These are phyloP conservation scores for Blastobotrys indianensis DNA, from an alignment of 1,139 yeast genomes.

Conservation along the genomic window DNA sequence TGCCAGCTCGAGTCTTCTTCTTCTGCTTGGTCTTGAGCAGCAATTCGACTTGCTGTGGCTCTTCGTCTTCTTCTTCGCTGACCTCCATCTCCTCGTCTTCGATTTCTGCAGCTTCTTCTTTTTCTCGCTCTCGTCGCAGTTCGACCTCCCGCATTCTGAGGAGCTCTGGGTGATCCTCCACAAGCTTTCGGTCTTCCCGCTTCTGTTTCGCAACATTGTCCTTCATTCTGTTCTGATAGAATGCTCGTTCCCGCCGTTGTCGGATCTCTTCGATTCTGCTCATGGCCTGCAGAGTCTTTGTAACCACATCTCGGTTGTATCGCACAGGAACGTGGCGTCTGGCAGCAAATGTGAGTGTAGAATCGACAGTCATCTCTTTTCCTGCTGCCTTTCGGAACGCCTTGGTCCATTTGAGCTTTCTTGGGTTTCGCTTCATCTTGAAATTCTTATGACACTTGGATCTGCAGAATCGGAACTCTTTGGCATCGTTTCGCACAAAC, in stretches of 20 bases:
- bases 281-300: conserved; percentile 93
- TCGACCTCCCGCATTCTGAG: conserved; percentile 91
- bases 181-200: conserved; percentile 81
- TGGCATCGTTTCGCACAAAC: conserved; percentile 97
- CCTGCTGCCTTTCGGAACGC: conserved; percentile 99
- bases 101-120: conserved; percentile 41
- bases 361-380: conserved; percentile 95
- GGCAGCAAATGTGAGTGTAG: conserved; percentile 91
- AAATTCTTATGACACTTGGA: conserved; percentile 96
- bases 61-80: conserved; percentile 35
- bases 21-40: conserved; percentile 59
- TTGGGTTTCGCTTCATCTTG: conserved; percentile 98
- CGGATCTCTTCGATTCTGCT: conserved; percentile 93
- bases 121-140: conserved; percentile 72
- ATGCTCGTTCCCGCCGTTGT: conserved; percentile 93
- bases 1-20: conserved; percentile 12
- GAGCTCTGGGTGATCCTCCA: conserved; percentile 81
- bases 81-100: conserved; percentile 35
- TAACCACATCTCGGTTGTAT: conserved; percentile 92
- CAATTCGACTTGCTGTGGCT: conserved; percentile 69
- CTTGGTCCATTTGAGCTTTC: conserved; percentile 97
- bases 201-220: conserved; percentile 87
- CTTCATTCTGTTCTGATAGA: conserved; percentile 99
- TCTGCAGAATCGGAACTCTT: conserved; percentile 95
- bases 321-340: conserved; percentile 98